Evolutionary conservation across 352 stramenopile species (phyloP).

Genomic region (Phytopythium kandeliae): DNA sequence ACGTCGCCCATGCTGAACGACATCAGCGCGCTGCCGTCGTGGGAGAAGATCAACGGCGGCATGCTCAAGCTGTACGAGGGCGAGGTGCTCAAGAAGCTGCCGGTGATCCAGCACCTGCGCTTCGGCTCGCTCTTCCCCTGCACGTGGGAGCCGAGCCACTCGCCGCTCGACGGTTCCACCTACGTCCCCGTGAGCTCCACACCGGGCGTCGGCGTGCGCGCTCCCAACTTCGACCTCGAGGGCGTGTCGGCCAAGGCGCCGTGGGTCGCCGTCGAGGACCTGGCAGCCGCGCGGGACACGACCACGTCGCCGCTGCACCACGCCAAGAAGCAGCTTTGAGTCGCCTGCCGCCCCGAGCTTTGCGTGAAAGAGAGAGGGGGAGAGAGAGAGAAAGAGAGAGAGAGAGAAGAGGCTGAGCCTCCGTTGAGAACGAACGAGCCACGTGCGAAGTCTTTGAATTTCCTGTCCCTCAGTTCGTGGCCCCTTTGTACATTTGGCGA

Average conservation of each 20-base stretch:
- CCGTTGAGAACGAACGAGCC: no score
- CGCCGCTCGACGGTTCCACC: slow-evolving; percentile 32
- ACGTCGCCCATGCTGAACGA: slow-evolving; percentile 93
- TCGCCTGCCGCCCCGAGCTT: no score
- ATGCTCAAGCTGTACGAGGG: slow-evolving; percentile 91
- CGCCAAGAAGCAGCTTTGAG: slow-evolving; percentile 17
- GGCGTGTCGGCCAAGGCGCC: slow-evolving; percentile 54
- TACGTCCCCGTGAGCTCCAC: slow-evolving; percentile 56
- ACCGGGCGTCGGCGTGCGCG: slow-evolving; percentile 49
- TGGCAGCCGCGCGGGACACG: slow-evolving; percentile 40
- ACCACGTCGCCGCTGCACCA: slow-evolving; percentile 37
- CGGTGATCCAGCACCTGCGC: slow-evolving; percentile 97
- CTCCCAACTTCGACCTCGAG: slow-evolving; percentile 65
- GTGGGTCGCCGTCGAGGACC: slow-evolving; percentile 55
- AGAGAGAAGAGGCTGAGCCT: no score
- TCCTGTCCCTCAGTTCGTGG: no score
- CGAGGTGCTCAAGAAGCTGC: slow-evolving; percentile 98
- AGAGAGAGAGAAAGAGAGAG: no score
- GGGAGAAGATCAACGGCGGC: slow-evolving; percentile 89
- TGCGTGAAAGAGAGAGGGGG: no score
- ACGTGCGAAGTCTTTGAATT: no score
- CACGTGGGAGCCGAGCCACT: slow-evolving; percentile 68
- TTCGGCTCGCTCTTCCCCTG: slow-evolving; percentile 94
- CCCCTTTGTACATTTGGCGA: no score
- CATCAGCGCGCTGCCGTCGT: slow-evolving; percentile 85